Base-by-base conservation (phyloP, 345 rosid species). In the Brassica juncea region DNA sequence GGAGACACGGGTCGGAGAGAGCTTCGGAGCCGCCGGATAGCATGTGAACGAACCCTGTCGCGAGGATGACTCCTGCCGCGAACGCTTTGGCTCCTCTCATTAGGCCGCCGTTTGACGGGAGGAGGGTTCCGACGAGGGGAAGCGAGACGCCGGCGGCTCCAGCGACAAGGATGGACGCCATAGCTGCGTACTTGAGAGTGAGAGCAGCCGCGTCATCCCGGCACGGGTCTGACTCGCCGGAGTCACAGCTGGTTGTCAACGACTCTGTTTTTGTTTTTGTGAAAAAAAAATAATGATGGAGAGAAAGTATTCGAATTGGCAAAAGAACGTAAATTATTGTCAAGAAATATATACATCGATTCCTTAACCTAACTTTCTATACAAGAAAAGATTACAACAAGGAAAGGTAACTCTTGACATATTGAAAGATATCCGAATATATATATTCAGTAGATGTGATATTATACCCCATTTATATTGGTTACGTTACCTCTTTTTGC, bases 11-110 rank as follows among this genome's bases (percentile, higher is more conserved):
- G 63, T 92, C 84, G 0, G 86, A 52, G 0, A 94, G 82, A 5
- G 97, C 94, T 0, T 79, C 58, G 0, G 91, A 61, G 5, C 95
- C 99, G 2, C 78, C 92, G 0, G 92, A 58, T n/a, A 94, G 82
- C 97, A 92, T 94, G 78, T 94, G 99, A 66, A 94, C 97, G 60
- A 94, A 94, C 31, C 95, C 99, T 11, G 99, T 94, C 3, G 99
- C 97, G 6, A 94, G 89, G 65, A 94, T 94, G 4, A 94, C 97
- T 9, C 99, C 97, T 0, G 97, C 99, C 0, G 97, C 97, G 30
- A 94, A 94, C 5, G 97, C 95, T 85, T 92, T 94, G 4, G 94
- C 89, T 0, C 95, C 91, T 1, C 92, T 88, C 70, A 94, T 89
- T 23, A 92, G 87, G 57, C 89, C 86, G 0, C 93, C 86, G 66